Evolutionary conservation across 2,329 filamentous ascomycete genomes (phyloP), one percentile per base, ranked within the genome.

Genomic region (Aspergillus transmontanensis): DNA sequence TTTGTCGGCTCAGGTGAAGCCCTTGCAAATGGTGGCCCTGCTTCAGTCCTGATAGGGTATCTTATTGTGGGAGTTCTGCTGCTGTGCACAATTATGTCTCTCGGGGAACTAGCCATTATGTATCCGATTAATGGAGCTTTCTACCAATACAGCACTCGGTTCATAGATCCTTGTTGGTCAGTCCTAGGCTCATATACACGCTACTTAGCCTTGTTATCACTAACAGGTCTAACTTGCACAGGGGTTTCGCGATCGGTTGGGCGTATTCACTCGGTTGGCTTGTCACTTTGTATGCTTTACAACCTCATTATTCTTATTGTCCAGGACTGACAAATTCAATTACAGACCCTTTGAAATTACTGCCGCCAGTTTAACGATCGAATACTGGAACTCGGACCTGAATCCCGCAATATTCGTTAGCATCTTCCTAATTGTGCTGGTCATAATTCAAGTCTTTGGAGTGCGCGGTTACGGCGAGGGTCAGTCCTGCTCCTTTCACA

Each of bases 231-330:
- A 9, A n/a, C 7, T 3, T 4, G 3, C 9, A 41, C 2, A 41
- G 39, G 39, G 39, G 39, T 4, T 41, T 41, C 9, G 39, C 39
- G 6, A n/a, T 41, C 19, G 39, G 39, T n/a, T 41, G 39, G 39
- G 39, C 39, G 16, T 41, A 41, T 41, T 41, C 39, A 0, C 39
- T 41, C 6, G 39, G 39, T 19, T 41, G 39, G 39, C 14, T 41
- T 7, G 39, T 41, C 19, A 41, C 39, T 41, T 41, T 41, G 39
- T 41, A n/a, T 1, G 39, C 39, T 9, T 41, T 19, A 3, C 39
- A 1, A 4, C 19, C 16, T n/a, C 16, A n/a, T 3, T 7, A 41
- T n/a, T 41, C 0, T 9, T n/a, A 4, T 1, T 41, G 9, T 4
- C 39, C 39, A 10, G 7, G 6, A 41, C 7, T 41, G 3, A 41